Conservation (phyloP, 495 filamentous ascomycete species). For the Hypoxylon fragiforme region DNA sequence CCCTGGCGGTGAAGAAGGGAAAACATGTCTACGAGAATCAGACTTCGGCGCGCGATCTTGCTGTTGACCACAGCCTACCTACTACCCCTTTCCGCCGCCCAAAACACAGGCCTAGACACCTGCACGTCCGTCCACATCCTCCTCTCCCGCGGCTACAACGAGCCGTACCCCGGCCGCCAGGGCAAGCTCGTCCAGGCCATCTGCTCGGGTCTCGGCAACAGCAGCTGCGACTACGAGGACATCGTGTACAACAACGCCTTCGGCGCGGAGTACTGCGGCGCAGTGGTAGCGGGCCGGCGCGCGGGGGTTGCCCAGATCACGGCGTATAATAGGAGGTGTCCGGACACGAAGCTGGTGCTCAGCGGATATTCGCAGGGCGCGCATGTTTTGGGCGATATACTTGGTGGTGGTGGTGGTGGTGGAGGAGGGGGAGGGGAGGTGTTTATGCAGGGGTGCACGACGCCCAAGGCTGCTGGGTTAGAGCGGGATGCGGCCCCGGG, state of each 20-base stretch:
- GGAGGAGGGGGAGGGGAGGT: no score
- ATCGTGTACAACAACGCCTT: constrained; percentile 26
- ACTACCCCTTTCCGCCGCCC: constrained; percentile 4
- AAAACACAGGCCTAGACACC: constrained; percentile 8
- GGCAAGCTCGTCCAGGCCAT: constrained; percentile 27
- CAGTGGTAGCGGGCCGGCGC: constrained; percentile 22
- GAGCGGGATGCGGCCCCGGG: constrained; percentile 18
- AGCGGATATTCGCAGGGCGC: constrained; percentile 38
- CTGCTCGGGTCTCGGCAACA: constrained; percentile 24
- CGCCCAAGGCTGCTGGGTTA: constrained; percentile 2
- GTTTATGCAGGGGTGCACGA: constrained; percentile 23
- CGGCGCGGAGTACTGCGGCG: constrained; percentile 26
- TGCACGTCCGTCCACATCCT: constrained; percentile 37
- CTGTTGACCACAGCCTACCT: background rate
- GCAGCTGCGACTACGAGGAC: constrained; percentile 40
- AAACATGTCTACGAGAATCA: background rate
- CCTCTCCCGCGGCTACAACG: constrained; percentile 34
- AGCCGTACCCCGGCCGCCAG: constrained; percentile 37
- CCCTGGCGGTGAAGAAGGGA: background rate
- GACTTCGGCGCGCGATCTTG: background rate
- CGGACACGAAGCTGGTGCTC: constrained; percentile 31
- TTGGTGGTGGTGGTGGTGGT: constrained; percentile 29
- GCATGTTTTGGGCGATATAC: constrained; percentile 28
- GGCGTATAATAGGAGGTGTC: constrained; percentile 31
- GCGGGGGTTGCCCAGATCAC: constrained; percentile 27